phyloP scores from a whole-genome alignment of 2,329 filamentous ascomycete species.

The Colletotrichum musicola region DNA sequence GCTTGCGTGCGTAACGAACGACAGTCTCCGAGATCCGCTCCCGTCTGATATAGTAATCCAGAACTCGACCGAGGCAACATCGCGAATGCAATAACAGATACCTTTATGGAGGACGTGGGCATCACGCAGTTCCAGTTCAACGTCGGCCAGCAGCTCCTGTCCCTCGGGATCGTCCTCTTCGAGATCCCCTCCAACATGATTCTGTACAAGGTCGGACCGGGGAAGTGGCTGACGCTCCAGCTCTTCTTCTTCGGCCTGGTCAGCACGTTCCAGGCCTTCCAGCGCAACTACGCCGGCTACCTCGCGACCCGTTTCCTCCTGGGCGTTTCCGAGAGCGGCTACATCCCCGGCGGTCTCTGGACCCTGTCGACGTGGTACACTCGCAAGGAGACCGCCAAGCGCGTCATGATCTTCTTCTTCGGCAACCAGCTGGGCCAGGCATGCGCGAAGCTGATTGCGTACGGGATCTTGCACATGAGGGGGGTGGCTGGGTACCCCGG shows the following conservation, averaged over 20 bases:
- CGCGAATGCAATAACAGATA: conserved; percentile 51
- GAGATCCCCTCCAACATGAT: conserved; percentile 63
- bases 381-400: conserved; percentile 62
- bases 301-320: conserved; percentile 64
- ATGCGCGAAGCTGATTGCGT: conserved; percentile 56
- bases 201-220: conserved; percentile 61
- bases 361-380: conserved; percentile 69
- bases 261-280: conserved; percentile 67
- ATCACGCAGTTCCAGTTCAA: conserved; percentile 66
- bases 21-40: too few species aligned
- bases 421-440: conserved; percentile 66
- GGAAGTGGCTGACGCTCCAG: conserved; percentile 66
- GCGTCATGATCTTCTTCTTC: conserved; percentile 68
- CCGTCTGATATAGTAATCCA: conserved; percentile 28
- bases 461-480: conserved; percentile 62
- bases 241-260: conserved; percentile 66
- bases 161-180: conserved; percentile 59
- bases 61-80: conserved; percentile 56
- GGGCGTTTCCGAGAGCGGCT: conserved; percentile 66
- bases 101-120: conserved; percentile 62
- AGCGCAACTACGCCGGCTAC: conserved; percentile 59
- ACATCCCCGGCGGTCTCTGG: conserved; percentile 65
- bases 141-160: conserved; percentile 63
- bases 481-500: conserved; percentile 61
- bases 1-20: conserved; percentile 50